Conservation (phyloP, 345 rosid genomes). For the Pugionium cornutum region DNA sequence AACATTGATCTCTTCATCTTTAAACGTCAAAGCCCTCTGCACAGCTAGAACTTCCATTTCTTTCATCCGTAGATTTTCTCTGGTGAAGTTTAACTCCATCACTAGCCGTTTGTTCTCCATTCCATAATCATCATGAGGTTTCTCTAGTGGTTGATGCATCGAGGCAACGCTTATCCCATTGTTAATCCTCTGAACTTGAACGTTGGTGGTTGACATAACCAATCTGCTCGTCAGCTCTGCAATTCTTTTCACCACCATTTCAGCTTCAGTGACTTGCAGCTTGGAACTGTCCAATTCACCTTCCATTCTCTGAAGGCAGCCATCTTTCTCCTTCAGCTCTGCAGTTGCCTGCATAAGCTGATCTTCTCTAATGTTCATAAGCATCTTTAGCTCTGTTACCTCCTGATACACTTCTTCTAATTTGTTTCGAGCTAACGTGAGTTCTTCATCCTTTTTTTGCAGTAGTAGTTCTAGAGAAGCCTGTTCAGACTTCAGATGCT, state of each 20-base stretch:
- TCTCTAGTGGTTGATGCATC: conserved; percentile 41
- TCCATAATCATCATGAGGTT: conserved; percentile 41
- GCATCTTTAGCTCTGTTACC: conserved; percentile 57
- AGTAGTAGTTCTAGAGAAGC: conserved; percentile 63
- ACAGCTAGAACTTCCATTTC: conserved; percentile 68
- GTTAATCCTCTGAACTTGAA: conserved; percentile 35
- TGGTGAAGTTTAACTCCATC: conserved; percentile 58
- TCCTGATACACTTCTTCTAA: conserved; percentile 64
- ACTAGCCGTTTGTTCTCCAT: conserved; percentile 60
- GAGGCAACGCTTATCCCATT: conserved; percentile 32
- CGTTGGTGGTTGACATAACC: conserved; percentile 47
- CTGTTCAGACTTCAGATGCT: conserved; percentile 67
- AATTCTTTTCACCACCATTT: conserved; percentile 59
- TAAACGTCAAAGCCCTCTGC: conserved; percentile 57
- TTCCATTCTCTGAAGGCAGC: conserved; percentile 51
- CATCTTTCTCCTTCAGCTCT: conserved; percentile 72
- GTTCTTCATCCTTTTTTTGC: conserved; percentile 68
- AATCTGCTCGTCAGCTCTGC: conserved; percentile 63
- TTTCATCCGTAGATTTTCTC: conserved; percentile 59
- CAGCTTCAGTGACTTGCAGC: conserved; percentile 63
- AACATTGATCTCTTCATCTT: conserved; percentile 63
- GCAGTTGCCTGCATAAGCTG: conserved; percentile 58
- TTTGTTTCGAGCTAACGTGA: conserved; percentile 50
- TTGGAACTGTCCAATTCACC: conserved; percentile 56
- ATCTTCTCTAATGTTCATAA: conserved; percentile 57